phyloP scores from a whole-genome alignment of 1,284 basidiomycete genomes.

The Cryptococcus depauperatus region DNA sequence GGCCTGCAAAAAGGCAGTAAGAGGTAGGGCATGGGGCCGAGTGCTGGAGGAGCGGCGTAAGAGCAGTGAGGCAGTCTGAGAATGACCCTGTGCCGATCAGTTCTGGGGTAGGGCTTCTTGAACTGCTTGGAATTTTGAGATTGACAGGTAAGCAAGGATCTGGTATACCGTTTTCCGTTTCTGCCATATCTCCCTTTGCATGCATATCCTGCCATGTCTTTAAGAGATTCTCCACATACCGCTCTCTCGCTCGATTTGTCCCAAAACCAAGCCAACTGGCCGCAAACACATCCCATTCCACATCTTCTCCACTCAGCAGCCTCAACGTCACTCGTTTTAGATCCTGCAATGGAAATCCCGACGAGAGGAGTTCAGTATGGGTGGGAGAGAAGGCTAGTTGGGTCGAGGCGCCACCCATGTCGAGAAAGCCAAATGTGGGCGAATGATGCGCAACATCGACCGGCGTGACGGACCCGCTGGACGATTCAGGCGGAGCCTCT shows the following conservation, averaged over 20 bases:
- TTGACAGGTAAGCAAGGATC: conserved; percentile 88
- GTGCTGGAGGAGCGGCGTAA: conserved; percentile 77
- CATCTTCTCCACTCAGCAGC: conserved; percentile 74
- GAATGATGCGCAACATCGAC: conserved; percentile 44
- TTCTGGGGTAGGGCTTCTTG: conserved; percentile 50
- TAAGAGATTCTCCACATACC: conserved; percentile 69
- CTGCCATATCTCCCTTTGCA: conserved; percentile 3
- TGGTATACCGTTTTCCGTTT: conserved; percentile 48
- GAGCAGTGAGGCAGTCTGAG: conserved; percentile 65
- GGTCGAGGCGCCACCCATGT: conserved; percentile 98
- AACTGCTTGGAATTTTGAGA: conserved; percentile 51
- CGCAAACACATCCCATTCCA: conserved; percentile 88
- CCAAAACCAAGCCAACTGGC: conserved; percentile 98
- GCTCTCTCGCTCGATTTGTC: conserved; percentile 88
- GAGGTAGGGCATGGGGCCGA: conserved; percentile 69
- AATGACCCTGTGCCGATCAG: conserved; percentile 89
- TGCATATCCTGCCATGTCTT: conserved; percentile 49
- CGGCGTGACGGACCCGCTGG: conserved; percentile 28
- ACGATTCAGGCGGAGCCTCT: conserved; percentile 26
- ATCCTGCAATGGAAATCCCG: conserved; percentile 48
- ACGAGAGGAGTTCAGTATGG: conserved; percentile 51
- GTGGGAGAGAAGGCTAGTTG: conserved; percentile 86
- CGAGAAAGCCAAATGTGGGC: conserved; percentile 93
- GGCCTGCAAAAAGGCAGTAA: conserved; percentile 95
- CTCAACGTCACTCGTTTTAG: conserved; percentile 75